A percentile compares a stretch with the other conserved stretches of the same genome.
These are phyloP conservation scores for Circinella umbellata DNA, from an alignment of 371 early-diverging fungal species.

Conservation along the genomic window DNA sequence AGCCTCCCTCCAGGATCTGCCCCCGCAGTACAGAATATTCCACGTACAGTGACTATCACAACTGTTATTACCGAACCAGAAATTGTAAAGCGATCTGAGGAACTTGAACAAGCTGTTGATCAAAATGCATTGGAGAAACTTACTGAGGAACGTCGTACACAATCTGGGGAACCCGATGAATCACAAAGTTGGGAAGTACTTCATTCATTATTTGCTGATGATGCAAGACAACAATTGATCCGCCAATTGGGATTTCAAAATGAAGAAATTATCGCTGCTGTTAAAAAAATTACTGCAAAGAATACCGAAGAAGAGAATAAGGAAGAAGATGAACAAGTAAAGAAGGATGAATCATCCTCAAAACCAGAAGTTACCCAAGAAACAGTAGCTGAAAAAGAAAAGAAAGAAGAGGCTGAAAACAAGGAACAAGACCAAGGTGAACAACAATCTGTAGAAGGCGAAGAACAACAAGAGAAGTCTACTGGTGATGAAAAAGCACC, in stretches of 20 bases:
- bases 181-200: conserved; percentile 87
- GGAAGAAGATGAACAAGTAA: too few species aligned
- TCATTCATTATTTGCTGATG: conserved; percentile 76
- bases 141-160: conserved; percentile 61
- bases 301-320: conserved; percentile 10
- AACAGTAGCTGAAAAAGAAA: background rate
- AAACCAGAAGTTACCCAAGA: background rate
- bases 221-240: conserved; percentile 83
- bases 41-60: conserved; percentile 50
- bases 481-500: conserved; percentile 8
- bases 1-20: conserved; percentile 56
- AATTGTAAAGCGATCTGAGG: conserved; percentile 64
- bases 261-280: conserved; percentile 59
- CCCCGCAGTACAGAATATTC: conserved; percentile 39
- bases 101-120: conserved; percentile 66
- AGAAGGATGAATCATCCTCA: conserved; percentile 15
- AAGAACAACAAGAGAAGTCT: conserved; percentile 16
- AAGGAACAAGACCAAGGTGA: conserved; percentile 19
- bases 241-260: conserved; percentile 87
- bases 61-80: conserved; percentile 69
- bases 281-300: conserved; percentile 43
- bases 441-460: conserved; percentile 14
- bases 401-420: conserved; percentile 10
- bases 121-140: conserved; percentile 60
- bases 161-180: conserved; percentile 54